phyloP scores from a whole-genome alignment of 2,329 filamentous ascomycete genomes.

The Chaetothyriales sp. region DNA sequence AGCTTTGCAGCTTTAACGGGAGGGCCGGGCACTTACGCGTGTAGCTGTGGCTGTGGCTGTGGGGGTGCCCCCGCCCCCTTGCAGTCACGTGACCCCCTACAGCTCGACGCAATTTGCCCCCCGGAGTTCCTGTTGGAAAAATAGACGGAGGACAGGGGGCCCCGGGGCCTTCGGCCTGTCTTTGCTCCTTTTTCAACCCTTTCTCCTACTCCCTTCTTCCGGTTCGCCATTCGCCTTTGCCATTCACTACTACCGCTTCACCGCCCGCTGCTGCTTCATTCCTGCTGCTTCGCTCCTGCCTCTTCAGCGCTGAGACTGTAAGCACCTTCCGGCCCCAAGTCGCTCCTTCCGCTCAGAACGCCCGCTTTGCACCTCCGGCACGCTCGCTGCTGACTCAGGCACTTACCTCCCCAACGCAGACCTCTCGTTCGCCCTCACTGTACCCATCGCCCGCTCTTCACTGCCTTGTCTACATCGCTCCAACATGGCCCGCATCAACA shows the following conservation, averaged over 20 bases:
- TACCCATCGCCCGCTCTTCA: neutral
- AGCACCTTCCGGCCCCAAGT: neutral
- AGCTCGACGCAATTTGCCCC: neutral
- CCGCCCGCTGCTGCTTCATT: no score
- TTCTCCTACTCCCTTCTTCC: neutral
- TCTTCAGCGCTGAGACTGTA: neutral
- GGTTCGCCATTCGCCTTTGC: neutral
- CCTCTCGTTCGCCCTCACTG: neutral
- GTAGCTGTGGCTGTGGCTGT: slow-evolving; percentile 2
- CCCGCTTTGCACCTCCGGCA: neutral
- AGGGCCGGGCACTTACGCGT: neutral
- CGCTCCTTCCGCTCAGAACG: neutral
- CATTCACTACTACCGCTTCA: neutral
- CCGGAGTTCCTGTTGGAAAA: neutral
- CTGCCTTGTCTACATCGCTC: neutral
- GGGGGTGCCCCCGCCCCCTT: no score
- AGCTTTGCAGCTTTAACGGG: neutral
- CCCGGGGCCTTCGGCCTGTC: no score
- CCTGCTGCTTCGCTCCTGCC: neutral
- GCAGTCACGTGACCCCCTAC: neutral
- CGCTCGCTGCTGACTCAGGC: neutral
- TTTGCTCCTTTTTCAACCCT: neutral
- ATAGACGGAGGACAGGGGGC: neutral
- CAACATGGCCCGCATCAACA: slow-evolving; percentile 72
- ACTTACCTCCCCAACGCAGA: neutral